Conservation (phyloP, 176 grass and related monocot genomes). For the Aechmea fasciata region DNA sequence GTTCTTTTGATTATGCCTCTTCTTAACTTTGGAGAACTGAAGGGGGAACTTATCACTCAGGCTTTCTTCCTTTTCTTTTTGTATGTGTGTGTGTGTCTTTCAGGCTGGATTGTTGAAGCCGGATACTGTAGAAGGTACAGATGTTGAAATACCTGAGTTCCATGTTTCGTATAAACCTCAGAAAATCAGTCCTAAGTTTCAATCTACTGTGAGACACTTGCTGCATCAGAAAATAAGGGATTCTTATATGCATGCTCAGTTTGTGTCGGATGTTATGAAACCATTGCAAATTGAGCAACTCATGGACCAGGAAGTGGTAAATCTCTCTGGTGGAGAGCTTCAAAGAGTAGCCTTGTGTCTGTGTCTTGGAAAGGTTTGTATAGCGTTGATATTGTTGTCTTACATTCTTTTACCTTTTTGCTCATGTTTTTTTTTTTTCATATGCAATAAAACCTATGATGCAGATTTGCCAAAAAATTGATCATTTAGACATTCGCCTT, state of each 20-base stretch:
- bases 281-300: conserved; percentile 91
- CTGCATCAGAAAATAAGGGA: conserved; percentile 76
- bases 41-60: no score
- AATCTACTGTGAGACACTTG: conserved; percentile 62
- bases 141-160: conserved; percentile 89
- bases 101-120: conserved; percentile 76
- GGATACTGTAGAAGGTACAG: conserved; percentile 58
- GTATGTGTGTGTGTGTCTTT: neutral
- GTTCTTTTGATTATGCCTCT: no score
- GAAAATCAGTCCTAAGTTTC: conserved; percentile 79
- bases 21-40: no score
- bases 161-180: conserved; percentile 96
- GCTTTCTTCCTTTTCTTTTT: neutral
- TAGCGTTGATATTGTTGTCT: neutral
- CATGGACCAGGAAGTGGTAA: conserved; percentile 83
- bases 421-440: neutral
- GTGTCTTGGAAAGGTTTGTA: conserved; percentile 85
- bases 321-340: conserved; percentile 96
- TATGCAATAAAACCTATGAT: neutral
- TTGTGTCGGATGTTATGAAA: conserved; percentile 93
- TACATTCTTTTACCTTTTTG: neutral
- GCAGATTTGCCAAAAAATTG: no score
- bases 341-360: conserved; percentile 91
- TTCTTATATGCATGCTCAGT: conserved; percentile 90
- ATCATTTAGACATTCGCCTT: no score